Conservation (phyloP, 768 basidiomycete genomes). For the Boletus rufocinnamomeus region DNA sequence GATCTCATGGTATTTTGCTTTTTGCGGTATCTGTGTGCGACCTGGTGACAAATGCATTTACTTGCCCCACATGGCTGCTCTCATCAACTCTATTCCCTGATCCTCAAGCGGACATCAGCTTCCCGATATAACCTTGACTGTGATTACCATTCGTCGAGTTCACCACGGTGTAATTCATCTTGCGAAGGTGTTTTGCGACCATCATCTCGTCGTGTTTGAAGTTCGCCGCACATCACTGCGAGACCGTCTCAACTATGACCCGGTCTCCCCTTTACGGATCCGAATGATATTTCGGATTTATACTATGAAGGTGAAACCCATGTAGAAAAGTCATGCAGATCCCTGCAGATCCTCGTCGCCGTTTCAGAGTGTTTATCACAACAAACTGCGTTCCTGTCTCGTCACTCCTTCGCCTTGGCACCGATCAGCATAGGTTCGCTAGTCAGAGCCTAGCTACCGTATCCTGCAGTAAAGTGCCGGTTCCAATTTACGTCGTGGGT, state of each 20-base stretch:
- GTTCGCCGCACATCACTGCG: slow-evolving; percentile 16
- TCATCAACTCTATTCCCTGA: not conserved
- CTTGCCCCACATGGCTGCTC: slow-evolving; percentile 1
- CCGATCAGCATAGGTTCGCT: slow-evolving; percentile 3
- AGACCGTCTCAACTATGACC: slow-evolving; percentile 21
- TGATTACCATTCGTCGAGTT: slow-evolving; percentile 1
- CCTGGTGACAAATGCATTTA: slow-evolving; percentile 1
- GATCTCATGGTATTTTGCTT: slow-evolving; percentile 1
- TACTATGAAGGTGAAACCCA: slow-evolving; percentile 16
- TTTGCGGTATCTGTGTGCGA: slow-evolving; percentile 7
- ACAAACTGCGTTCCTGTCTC: slow-evolving; percentile 23
- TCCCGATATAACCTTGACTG: slow-evolving; percentile 15
- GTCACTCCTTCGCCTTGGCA: slow-evolving; percentile 4
- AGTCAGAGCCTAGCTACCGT: slow-evolving; percentile 2
- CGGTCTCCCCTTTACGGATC: slow-evolving; percentile 15
- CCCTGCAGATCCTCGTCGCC: slow-evolving; percentile 25
- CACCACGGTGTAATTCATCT: slow-evolving; percentile 19
- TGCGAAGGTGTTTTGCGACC: slow-evolving; percentile 14
- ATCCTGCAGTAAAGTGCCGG: not conserved
- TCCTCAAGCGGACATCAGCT: not conserved
- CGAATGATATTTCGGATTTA: slow-evolving; percentile 19
- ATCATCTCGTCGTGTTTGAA: slow-evolving; percentile 1
- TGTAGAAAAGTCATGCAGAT: slow-evolving; percentile 16
- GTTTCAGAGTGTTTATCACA: slow-evolving; percentile 24
- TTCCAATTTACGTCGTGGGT: not conserved